Base-by-base conservation (phyloP, 768 basidiomycete genomes). In the Hortiboletus flavorubellus region DNA sequence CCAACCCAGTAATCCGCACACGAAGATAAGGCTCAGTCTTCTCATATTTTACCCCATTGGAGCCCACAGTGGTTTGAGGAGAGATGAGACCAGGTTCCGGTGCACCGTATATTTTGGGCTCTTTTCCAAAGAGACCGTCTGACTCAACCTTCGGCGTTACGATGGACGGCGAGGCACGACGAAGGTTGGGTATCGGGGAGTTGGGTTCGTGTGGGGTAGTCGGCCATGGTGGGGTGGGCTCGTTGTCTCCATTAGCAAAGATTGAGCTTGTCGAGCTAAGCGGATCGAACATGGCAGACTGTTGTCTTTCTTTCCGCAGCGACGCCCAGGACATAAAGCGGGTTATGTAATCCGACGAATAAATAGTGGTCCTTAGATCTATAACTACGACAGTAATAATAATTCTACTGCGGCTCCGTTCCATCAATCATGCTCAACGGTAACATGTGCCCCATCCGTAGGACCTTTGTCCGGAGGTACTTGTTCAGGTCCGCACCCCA, bases 361-460 rank as follows among this genome's bases (percentile, higher is more conserved):
- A 35, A 34, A 12, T 34, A 34, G 11, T 33, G 12, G 9, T 33
- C 11, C 33, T 33, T 33, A 10, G 14, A 14, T 33, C 31, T 35
- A 35, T 5, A 35, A 6, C 34, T 5, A 14, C 6, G 12, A 35
- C 6, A 35, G 14, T 14, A 15, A 35, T 46, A 2, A 2, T 43
- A 5, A 14, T 11, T 8, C 44, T 56, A 50, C 5, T 45, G 23
- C 18, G 23, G 33, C 18, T 52, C 53, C 21, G 14, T 38, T 26
- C 18, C 51, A 1, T 67, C 67, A 3, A 62, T 49, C 58, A 67
- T 57, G 49, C 38, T 50, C 50, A 88, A 66, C 33, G 87, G 84
- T 29, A 97, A 75, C 76, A 96, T 86, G 69, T 99, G 97, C 12
- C 97, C 97, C 97, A 99, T 99, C 56, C 89, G 80, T 68, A 93